Conservation (phyloP, 345 rosid species). For the Lumnitzera littorea region DNA sequence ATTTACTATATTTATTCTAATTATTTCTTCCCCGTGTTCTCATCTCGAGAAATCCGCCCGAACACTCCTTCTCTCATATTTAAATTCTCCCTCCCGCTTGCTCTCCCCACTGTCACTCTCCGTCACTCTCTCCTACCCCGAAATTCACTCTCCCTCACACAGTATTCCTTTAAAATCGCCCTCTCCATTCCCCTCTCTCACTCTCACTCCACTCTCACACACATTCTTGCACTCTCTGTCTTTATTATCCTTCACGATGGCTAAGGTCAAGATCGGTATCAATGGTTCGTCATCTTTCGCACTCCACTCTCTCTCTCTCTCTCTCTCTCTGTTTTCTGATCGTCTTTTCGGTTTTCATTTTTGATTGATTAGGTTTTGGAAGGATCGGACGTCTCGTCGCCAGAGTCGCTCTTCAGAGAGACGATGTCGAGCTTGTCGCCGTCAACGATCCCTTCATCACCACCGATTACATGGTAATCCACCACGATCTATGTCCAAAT, state of each 20-base stretch:
- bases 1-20: background rate
- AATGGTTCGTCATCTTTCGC: constrained; percentile 22
- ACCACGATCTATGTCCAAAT: background rate
- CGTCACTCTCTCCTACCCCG: background rate
- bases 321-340: background rate
- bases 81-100: background rate
- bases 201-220: background rate
- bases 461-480: constrained; percentile 56
- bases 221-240: background rate
- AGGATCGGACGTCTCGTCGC: constrained; percentile 74
- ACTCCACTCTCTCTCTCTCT: too few relatives aligned
- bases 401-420: constrained; percentile 58
- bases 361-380: constrained; percentile 45
- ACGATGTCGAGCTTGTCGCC: constrained; percentile 68
- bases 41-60: constrained; percentile 9
- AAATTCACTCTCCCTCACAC: background rate
- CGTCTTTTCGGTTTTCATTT: background rate
- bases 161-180: too few relatives aligned
- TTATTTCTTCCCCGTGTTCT: background rate
- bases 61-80: too few relatives aligned
- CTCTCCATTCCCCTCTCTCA: background rate
- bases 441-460: constrained; percentile 73
- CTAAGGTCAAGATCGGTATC: constrained; percentile 65
- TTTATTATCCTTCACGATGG: constrained; percentile 16
- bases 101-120: background rate